Base-by-base conservation (phyloP, 2,329 filamentous ascomycete genomes). In the Rhynchosporium secalis region DNA sequence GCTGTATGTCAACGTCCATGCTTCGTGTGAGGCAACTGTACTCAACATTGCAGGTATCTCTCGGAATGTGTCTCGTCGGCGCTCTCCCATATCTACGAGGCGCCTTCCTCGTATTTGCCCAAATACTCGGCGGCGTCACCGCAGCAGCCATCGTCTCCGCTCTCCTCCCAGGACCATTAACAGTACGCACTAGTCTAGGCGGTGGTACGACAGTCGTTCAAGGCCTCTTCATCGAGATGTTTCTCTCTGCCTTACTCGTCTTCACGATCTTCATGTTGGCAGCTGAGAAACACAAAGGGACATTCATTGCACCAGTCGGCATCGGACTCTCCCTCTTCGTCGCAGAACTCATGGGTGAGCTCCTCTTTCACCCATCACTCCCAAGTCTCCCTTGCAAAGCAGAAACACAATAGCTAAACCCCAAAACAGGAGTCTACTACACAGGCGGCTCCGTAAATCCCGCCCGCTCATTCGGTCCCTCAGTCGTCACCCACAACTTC, bases 251-350 rank as follows among this genome's bases (percentile, higher is more conserved):
- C 2, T 75, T 81, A 62, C 65, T 82, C 20, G 76, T 81, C 5
- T 80, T 81, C 64, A 78, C 79, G 15, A 80, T 81, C 56, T 80
- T 81, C 67, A 80, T 81, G 78, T 73, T 81, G 29, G 79, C 79
- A 33, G 78, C 78, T 36, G 79, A 81, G 68, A 81, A 81, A 68
- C 78, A 81, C 57, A 73, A 76, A 10, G 77, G 75, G 0, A 80
- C 78, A 0, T 80, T 80, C 61, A 76, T 81, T 28, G 79, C 79
- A 3, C 79, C 79, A 0, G 73, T 81, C 0, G 79, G 79, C 4
- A 81, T 81, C 46, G 78, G 78, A 0, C 68, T 81, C 51, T 74
- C 78, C 3, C 72, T 81, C 2, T 81, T 81, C 69, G 77, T 81
- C 45, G 74, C 76, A 2, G 77, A 81, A 65, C 71, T 81, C 67